These are phyloP conservation scores for Otatea glauca DNA, from an alignment of 176 grass and related monocot genomes.

Conservation along the genomic window DNA sequence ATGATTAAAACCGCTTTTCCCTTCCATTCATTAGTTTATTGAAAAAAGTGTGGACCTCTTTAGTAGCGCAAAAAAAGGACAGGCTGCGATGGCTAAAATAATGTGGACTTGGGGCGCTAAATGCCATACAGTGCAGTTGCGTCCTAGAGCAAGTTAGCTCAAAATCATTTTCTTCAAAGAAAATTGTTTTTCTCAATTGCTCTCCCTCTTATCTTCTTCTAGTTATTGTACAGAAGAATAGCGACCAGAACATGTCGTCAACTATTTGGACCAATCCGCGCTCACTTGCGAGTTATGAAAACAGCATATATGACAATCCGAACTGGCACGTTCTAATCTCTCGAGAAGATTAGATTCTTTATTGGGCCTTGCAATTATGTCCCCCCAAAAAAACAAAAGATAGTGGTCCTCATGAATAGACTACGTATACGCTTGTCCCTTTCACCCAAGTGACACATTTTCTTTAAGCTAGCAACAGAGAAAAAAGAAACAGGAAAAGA, in stretches of 20 bases:
- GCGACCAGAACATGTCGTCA: slow-evolving; percentile 48
- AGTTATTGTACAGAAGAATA: too few species aligned
- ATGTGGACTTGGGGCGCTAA: slow-evolving; percentile 25
- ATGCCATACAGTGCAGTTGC: slow-evolving; percentile 45
- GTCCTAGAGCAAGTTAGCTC: slow-evolving; percentile 39
- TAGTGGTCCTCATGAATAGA: slow-evolving; percentile 54
- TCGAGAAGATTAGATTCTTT: slow-evolving; percentile 63
- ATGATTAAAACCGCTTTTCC: slow-evolving; percentile 23
- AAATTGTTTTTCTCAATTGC: neutral
- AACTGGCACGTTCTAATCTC: slow-evolving; percentile 45
- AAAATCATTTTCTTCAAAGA: neutral
- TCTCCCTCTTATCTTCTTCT: neutral
- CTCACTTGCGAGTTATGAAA: slow-evolving; percentile 30
- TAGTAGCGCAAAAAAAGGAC: slow-evolving; percentile 21
- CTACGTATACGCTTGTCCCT: slow-evolving; percentile 63
- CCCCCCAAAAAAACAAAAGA: slow-evolving; percentile 27
- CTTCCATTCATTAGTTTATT: slow-evolving; percentile 9
- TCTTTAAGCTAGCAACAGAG: slow-evolving; percentile 23
- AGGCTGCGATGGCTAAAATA: slow-evolving; percentile 37
- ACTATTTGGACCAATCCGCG: slow-evolving; percentile 47
- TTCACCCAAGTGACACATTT: slow-evolving; percentile 42
- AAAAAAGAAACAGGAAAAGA: neutral
- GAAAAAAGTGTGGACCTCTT: slow-evolving; percentile 36
- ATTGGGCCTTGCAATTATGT: slow-evolving; percentile 49
- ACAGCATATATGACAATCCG: slow-evolving; percentile 49